Conservation (phyloP, 306 rosid species). For the Morella rubra region DNA sequence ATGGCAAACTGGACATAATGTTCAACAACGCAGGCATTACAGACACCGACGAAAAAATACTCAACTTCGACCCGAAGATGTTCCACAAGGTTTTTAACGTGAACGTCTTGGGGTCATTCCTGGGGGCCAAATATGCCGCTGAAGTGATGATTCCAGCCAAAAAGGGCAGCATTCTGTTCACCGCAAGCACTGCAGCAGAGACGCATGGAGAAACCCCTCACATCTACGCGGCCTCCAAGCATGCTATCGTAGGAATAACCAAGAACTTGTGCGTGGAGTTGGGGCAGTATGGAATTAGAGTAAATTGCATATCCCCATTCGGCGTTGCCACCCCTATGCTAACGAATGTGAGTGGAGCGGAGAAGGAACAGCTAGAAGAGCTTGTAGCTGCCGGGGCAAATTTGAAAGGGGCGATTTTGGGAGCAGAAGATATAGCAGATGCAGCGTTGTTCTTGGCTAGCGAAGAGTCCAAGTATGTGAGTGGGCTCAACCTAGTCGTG, state of each 20-base stretch:
- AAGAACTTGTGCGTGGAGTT: conserved; percentile 62
- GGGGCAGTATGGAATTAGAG: conserved; percentile 62
- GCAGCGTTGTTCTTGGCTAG: conserved; percentile 40
- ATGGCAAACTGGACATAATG: conserved; percentile 69
- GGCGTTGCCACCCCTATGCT: conserved; percentile 55
- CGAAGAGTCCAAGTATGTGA: conserved; percentile 36
- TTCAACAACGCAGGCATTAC: conserved; percentile 64
- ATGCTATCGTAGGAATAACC: conserved; percentile 65
- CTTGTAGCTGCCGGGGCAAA: background rate
- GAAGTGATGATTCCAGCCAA: conserved; percentile 54
- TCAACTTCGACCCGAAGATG: conserved; percentile 12
- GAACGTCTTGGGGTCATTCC: conserved; percentile 59
- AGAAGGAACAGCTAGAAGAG: conserved; percentile 4
- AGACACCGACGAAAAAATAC: conserved; percentile 24
- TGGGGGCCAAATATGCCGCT: conserved; percentile 71
- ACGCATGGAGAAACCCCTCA: conserved; percentile 40
- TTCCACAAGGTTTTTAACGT: conserved; percentile 60
- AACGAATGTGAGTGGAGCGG: conserved; percentile 24
- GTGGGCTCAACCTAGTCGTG: conserved; percentile 36
- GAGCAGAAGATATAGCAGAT: conserved; percentile 31
- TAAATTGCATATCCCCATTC: conserved; percentile 55
- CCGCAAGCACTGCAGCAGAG: conserved; percentile 49
- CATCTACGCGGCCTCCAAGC: conserved; percentile 61
- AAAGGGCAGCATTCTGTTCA: conserved; percentile 57
- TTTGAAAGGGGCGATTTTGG: conserved; percentile 21